Base-by-base conservation (phyloP, 371 early-diverging fungal genomes). In the Encephalitozoon intestinalis region DNA sequence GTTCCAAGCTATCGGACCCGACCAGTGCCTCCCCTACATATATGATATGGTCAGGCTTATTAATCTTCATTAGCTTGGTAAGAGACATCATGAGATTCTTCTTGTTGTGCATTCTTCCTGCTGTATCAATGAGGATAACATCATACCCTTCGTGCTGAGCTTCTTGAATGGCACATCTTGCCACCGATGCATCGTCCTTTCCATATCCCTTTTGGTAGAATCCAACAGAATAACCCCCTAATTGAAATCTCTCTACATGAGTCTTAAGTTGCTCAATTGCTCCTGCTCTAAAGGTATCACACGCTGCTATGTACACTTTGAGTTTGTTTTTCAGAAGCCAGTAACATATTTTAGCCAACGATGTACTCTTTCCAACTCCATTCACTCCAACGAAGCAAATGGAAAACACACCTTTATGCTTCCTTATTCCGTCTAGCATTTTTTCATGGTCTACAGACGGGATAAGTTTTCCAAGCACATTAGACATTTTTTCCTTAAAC, bases 21-120 rank as follows among this genome's bases (percentile, higher is more conserved):
- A 96, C 95, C 18, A 98, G 84, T 1, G 99, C 99, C 86, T 98
- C 99, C 44, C 97, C 96, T 7, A 98, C 97, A 88, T 95, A 98
- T 71, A 98, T 87, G 75, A 96, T 91, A 86, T 95, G 94, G 87
- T 96, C 93, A 0, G 96, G 95, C 44, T 89, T 89, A 83, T 96
- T 96, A 18, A 90, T 89, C 18, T 91, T 87, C 5, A 95, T 94
- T 31, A 98, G 49, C 40, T 94, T 94, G 25, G 94, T 90, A 63
- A 98, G 85, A 2, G 94, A 91, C 12, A 92, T 87, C 98, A 98
- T 98, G 79, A 96, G 84, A 7, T 94, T 92, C 81, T 92, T 92
- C 74, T 96, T 96, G 79, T 94, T 94, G 81, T 96, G 96, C 98
- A 96, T 98, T 67, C 98, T 89, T 5, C 99, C 99, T 9, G 97